Evolutionary conservation across 169 alveolate species (phyloP).

Genomic region (Fabrea salina): DNA sequence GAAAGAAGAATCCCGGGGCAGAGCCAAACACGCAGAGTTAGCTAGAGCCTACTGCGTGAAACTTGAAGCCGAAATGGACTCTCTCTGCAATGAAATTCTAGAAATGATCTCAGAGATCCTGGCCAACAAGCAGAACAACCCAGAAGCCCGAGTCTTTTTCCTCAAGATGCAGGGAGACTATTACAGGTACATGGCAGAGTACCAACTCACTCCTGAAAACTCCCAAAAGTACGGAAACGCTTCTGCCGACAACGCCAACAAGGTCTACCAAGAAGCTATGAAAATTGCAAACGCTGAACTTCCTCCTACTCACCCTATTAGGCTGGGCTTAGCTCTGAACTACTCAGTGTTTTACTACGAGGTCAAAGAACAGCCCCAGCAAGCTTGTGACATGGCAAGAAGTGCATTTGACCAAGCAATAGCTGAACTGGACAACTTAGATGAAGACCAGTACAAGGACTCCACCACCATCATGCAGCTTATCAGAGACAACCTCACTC

Average conservation of each 20-base stretch:
- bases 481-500: slow-evolving; percentile 93
- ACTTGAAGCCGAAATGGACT: slow-evolving; percentile 93
- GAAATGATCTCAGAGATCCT: slow-evolving; percentile 85
- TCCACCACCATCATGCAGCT: slow-evolving; percentile 93
- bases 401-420: slow-evolving; percentile 95
- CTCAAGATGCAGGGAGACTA: slow-evolving; percentile 99
- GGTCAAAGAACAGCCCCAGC: slow-evolving; percentile 94
- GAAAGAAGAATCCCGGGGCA: slow-evolving; percentile 95
- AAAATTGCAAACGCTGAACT: slow-evolving; percentile 91
- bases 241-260: slow-evolving; percentile 95
- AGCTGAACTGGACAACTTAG: slow-evolving; percentile 92
- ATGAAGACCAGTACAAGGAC: slow-evolving; percentile 94
- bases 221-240: slow-evolving; percentile 53
- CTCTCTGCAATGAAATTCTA: slow-evolving; percentile 91
- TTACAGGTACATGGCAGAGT: slow-evolving; percentile 94
- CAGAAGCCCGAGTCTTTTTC: slow-evolving; percentile 96
- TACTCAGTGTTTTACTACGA: slow-evolving; percentile 98
- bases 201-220: slow-evolving; percentile 92
- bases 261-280: slow-evolving; percentile 94
- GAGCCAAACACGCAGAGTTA: slow-evolving; percentile 85
- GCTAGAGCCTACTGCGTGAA: slow-evolving; percentile 92
- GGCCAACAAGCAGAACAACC: slow-evolving; percentile 86
- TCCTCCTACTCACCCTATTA: slow-evolving; percentile 96
- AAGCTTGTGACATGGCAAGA: slow-evolving; percentile 98
- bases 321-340: slow-evolving; percentile 97